phyloP scores from a whole-genome alignment of 441 rosid species.

The Populus hybrid region DNA sequence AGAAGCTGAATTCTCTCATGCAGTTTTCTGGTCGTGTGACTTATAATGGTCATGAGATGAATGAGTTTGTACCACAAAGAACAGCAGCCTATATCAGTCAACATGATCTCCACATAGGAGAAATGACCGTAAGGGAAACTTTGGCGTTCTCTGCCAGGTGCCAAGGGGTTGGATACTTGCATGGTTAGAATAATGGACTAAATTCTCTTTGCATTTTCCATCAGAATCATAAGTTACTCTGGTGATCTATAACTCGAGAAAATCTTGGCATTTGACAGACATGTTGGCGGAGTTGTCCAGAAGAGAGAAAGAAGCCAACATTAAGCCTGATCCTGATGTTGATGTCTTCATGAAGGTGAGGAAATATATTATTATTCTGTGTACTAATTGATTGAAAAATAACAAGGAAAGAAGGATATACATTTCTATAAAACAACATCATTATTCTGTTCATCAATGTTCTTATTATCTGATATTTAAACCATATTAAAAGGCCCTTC shows the following conservation, averaged over 20 bases:
- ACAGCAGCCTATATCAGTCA: conserved; percentile 34
- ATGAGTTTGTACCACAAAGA: conserved; percentile 25
- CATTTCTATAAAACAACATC: not conserved
- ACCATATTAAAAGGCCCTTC: not conserved
- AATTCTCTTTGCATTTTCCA: not conserved
- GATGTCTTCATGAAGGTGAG: conserved; percentile 36
- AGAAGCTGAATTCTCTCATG: not conserved
- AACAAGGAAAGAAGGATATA: not conserved
- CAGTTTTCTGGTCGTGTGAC: conserved; percentile 29
- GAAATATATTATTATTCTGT: not conserved
- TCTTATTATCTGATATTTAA: too few species aligned
- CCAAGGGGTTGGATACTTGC: conserved; percentile 28
- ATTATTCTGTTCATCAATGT: not conserved
- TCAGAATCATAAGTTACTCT: not conserved
- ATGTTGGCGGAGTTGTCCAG: conserved; percentile 26
- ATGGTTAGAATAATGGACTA: conserved; percentile 9
- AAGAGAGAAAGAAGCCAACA: conserved; percentile 31
- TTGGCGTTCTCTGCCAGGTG: conserved; percentile 31
- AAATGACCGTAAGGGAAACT: conserved; percentile 36
- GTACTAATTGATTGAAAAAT: not conserved
- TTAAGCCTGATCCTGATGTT: conserved; percentile 33
- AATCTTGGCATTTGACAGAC: conserved; percentile 13
- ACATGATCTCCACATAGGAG: conserved; percentile 26
- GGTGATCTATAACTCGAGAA: not conserved
- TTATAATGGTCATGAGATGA: conserved; percentile 28